Base-by-base conservation (phyloP, 202 grass and related monocot species). In the Zizania palustris region DNA sequence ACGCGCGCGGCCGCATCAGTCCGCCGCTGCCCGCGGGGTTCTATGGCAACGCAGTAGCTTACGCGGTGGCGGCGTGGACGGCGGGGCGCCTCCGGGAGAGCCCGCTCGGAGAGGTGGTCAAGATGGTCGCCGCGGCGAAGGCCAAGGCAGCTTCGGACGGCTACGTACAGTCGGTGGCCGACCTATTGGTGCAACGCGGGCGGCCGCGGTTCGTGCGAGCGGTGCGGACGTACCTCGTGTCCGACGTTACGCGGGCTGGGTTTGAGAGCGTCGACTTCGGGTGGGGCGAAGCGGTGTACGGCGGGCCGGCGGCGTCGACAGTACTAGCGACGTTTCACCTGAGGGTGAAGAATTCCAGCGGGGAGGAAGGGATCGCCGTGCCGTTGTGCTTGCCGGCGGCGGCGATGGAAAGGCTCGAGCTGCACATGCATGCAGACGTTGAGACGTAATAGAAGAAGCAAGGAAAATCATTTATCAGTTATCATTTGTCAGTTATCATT, bases 41-140 rank as follows among this genome's bases (percentile, higher is more conserved):
- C 77, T 88, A 88, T 9, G 81, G 80, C 20, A 88, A 72, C 55
- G 85, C 85, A 2, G 61, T 84, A 34, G 51, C 80, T 2, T 88
- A 74, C 77, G 6, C 80, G 3, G 70, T 79, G 51, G 69, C 81
- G 9, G 22, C 60, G 1, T 15, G 80, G 28, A 41, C 34, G 39
- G 76, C 64, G 0, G 45, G 57, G 0, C 42, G 21, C 5, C 41
- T 84, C 37, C 75, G 71, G 9, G 42, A 60, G 15, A 60, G 28
- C 40, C 15, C 59, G 21, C 7, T 15, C 3, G 12, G 1, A 9
- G 43, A 68, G 3, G 21, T 48, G 43, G 19, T 68, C 0, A 3
- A 0, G 11, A 45, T 34, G 65, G 19, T 68, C 43, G 3, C 43
- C 12, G 65, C 4, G 5, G 65, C 43, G 21, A 68, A 68, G 65